These are phyloP conservation scores for Chalciporus sp. DNA, from an alignment of 1,284 basidiomycete species.

Conservation along the genomic window DNA sequence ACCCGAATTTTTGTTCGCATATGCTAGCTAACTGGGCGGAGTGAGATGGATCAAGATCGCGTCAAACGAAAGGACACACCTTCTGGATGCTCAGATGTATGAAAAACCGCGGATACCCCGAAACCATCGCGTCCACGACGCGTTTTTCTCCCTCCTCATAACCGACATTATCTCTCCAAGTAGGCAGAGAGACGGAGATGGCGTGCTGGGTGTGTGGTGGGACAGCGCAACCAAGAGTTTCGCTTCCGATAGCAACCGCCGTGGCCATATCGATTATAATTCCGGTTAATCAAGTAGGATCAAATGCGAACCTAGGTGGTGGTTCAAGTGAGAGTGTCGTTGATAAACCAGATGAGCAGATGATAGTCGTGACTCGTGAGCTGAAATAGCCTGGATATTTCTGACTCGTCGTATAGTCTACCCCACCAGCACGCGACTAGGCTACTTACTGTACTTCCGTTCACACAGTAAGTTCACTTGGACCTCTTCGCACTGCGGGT, in stretches of 20 bases:
- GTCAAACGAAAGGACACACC: constrained; percentile 48
- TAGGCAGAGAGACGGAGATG: constrained; percentile 96
- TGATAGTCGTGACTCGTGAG: background rate
- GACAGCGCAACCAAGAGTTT: constrained; percentile 55
- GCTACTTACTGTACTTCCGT: too few species aligned
- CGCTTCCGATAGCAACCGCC: constrained; percentile 9
- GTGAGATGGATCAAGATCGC: constrained; percentile 3
- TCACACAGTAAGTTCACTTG: too few species aligned
- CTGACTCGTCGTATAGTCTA: too few species aligned
- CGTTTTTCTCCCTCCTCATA: constrained; percentile 94
- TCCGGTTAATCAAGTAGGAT: background rate
- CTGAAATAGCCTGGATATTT: background rate
- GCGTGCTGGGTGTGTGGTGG: constrained; percentile 83
- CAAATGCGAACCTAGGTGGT: background rate
- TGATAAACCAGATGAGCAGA: background rate
- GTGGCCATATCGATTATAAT: constrained; percentile 17
- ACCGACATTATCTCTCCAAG: constrained; percentile 90
- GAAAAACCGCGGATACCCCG: constrained; percentile 98
- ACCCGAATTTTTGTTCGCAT: constrained; percentile 79
- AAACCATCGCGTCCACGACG: constrained; percentile 82
- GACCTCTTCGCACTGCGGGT: too few species aligned
- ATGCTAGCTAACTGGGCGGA: constrained; percentile 67
- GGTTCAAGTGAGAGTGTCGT: background rate
- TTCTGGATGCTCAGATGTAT: constrained; percentile 88
- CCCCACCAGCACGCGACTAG: too few species aligned